phyloP scores from a whole-genome alignment of 768 basidiomycete genomes.

The Nidula microcarpa region DNA sequence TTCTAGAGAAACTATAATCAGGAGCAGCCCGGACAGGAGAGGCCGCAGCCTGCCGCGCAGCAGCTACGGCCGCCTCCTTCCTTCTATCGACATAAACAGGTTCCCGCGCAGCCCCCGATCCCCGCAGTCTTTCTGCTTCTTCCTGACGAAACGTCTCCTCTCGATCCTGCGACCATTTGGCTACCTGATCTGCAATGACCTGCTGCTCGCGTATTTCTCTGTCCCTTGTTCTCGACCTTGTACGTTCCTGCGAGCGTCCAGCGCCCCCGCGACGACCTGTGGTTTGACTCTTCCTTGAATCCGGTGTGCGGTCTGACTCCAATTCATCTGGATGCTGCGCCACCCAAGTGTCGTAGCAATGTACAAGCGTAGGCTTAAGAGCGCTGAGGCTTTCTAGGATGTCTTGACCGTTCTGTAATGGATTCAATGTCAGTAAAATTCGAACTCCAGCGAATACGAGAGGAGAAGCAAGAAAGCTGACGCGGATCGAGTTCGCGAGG shows the following conservation, averaged over 20 bases:
- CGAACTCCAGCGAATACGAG: neutral
- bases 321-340: conserved; percentile 35
- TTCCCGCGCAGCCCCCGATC: neutral
- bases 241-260: conserved; percentile 11
- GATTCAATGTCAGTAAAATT: neutral
- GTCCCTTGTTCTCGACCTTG: conserved; percentile 17
- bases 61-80: conserved; percentile 20
- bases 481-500: too few relatives aligned
- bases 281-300: neutral
- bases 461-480: neutral
- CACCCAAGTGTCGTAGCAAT: conserved; percentile 62
- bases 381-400: conserved; percentile 64
- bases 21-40: conserved; percentile 8
- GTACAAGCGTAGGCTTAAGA: conserved; percentile 62
- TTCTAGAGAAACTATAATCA: conserved; percentile 26
- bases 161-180: neutral
- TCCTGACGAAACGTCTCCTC: neutral
- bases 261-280: neutral
- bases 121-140: conserved; percentile 1
- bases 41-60: conserved; percentile 12
- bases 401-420: conserved; percentile 65
- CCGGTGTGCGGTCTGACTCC: conserved; percentile 18
- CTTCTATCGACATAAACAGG: conserved; percentile 6
- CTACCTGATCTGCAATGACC: conserved; percentile 12
- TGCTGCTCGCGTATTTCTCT: conserved; percentile 17